Evolutionary conservation across 1,139 yeast species (phyloP).

Genomic region (Pichia sp.): DNA sequence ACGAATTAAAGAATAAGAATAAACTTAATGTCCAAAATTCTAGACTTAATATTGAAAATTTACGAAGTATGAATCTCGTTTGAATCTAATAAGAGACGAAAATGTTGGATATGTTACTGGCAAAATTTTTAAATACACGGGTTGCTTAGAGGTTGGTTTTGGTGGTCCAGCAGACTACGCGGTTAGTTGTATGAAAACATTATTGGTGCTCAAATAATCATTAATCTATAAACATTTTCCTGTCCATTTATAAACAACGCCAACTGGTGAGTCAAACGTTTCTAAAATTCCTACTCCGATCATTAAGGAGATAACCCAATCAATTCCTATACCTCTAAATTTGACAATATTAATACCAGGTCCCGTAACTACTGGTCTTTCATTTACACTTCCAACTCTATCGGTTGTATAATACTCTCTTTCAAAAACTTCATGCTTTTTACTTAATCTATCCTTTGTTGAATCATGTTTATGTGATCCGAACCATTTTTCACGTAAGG

Average conservation of each 20-base stretch:
- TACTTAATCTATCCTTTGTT: not conserved
- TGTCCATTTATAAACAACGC: conserved; percentile 62
- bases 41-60: not conserved
- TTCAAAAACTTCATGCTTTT: not conserved
- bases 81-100: not conserved
- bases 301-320: conserved; percentile 60
- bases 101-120: not conserved
- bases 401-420: conserved; percentile 9
- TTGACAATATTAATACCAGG: conserved; percentile 12
- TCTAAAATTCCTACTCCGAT: conserved; percentile 66
- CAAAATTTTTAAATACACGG: not conserved
- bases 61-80: not conserved
- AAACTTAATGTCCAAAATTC: not conserved
- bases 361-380: not conserved
- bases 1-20: not conserved
- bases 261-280: conserved; percentile 62
- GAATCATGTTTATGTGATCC: conserved; percentile 1
- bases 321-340: conserved; percentile 26
- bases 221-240: conserved; percentile 28
- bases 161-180: not conserved
- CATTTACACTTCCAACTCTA: conserved; percentile 6
- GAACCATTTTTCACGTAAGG: conserved; percentile 7
- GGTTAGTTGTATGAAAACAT: not conserved
- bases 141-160: not conserved
- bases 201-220: not conserved